phyloP scores from a whole-genome alignment of 1,284 basidiomycete species.

The Sphagnurus paluster region DNA sequence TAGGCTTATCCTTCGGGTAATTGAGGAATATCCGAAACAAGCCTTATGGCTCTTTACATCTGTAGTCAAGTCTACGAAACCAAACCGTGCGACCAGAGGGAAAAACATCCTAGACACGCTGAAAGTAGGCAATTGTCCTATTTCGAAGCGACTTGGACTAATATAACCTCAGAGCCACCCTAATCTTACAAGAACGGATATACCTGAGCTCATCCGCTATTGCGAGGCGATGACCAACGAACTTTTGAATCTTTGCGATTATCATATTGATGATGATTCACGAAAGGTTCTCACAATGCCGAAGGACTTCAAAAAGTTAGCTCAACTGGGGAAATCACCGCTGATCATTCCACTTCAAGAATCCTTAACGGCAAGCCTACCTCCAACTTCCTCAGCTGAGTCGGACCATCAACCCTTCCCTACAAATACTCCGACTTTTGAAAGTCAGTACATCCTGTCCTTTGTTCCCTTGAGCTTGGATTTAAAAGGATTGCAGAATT shows the following conservation, averaged over 20 bases:
- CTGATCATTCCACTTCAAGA: constrained; percentile 93
- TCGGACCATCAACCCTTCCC: constrained; percentile 85
- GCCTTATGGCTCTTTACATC: constrained; percentile 93
- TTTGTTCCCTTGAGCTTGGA: neutral
- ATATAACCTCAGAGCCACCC: constrained; percentile 37
- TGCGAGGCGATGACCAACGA: constrained; percentile 66
- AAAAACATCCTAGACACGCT: constrained; percentile 64
- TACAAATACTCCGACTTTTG: constrained; percentile 72
- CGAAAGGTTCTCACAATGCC: constrained; percentile 56
- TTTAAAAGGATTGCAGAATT: constrained; percentile 52
- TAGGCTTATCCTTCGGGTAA: constrained; percentile 72
- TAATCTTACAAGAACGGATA: constrained; percentile 34
- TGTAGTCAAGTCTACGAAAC: constrained; percentile 83
- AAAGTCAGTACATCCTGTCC: constrained; percentile 55
- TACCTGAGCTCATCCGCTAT: constrained; percentile 55
- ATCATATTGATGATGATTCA: constrained; percentile 47
- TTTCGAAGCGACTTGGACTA: neutral
- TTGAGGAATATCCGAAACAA: constrained; percentile 87
- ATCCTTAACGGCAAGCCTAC: constrained; percentile 88
- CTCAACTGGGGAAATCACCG: constrained; percentile 56
- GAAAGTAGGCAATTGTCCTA: constrained; percentile 43
- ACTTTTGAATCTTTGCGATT: constrained; percentile 69
- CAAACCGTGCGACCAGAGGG: constrained; percentile 63
- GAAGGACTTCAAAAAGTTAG: constrained; percentile 66
- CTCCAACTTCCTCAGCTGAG: constrained; percentile 67